Conservation (phyloP, 495 filamentous ascomycete species). For the Chlorociboria aeruginascens region DNA sequence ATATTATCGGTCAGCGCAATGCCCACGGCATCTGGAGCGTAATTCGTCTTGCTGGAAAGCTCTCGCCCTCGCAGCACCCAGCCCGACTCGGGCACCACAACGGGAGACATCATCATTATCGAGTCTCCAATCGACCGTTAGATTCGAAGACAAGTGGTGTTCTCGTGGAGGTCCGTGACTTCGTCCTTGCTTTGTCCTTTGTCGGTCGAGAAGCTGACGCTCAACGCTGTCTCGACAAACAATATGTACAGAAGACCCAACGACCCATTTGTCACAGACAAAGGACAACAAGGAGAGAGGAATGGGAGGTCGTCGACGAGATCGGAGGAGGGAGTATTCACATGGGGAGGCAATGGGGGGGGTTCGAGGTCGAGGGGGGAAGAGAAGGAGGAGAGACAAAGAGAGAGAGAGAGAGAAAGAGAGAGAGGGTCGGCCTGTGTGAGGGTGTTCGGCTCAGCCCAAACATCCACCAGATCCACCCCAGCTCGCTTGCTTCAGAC, state of each 20-base stretch:
- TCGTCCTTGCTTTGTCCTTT: not conserved
- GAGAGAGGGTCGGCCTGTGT: not conserved
- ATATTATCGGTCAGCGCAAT: slow-evolving; percentile 51
- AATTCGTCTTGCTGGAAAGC: slow-evolving; percentile 4
- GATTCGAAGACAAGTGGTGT: not conserved
- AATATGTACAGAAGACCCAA: not conserved
- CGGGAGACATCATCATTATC: slow-evolving; percentile 26
- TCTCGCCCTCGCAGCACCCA: slow-evolving; percentile 29
- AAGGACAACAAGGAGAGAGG: not conserved
- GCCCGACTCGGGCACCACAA: slow-evolving; percentile 37
- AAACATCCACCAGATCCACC: no score
- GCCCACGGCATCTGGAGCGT: slow-evolving; percentile 39
- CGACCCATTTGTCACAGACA: not conserved
- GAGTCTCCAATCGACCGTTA: not conserved
- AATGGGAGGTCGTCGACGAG: not conserved
- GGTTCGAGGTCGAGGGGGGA: not conserved
- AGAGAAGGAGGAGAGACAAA: not conserved
- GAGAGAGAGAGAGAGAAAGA: not conserved
- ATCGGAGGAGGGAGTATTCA: not conserved
- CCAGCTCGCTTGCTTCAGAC: no score
- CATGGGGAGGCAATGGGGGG: not conserved
- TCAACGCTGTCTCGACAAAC: not conserved
- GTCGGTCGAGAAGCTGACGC: not conserved
- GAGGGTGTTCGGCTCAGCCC: no score
- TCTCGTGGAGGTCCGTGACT: not conserved